These are phyloP conservation scores for Astragalus glycyphyllos DNA, from an alignment of 306 rosid species.

Conservation along the genomic window DNA sequence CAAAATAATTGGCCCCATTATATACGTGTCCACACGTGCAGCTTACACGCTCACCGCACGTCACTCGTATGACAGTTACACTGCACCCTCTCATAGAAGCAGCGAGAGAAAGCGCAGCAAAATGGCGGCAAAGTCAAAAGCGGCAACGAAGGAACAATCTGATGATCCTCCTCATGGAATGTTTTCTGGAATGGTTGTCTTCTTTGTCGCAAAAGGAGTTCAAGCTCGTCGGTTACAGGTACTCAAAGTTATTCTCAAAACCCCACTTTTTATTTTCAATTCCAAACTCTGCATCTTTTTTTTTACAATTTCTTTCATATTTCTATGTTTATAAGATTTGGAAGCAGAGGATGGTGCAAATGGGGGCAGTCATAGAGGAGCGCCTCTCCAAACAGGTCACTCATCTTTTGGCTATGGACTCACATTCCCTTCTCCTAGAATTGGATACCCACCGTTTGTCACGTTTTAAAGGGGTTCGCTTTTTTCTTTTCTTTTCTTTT, in stretches of 20 bases:
- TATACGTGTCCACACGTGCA: too few relatives aligned
- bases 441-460: conserved; percentile 58
- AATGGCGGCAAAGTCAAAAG: conserved; percentile 81
- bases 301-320: not conserved
- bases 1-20: too few relatives aligned
- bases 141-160: conserved; percentile 44
- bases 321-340: conserved; percentile 62
- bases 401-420: conserved; percentile 69
- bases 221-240: conserved; percentile 87
- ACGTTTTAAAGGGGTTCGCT: conserved; percentile 76
- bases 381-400: conserved; percentile 65
- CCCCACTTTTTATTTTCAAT: conserved; percentile 22
- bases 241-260: conserved; percentile 9
- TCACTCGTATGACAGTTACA: too few relatives aligned
- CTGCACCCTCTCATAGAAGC: not conserved
- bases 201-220: conserved; percentile 68
- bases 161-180: conserved; percentile 62
- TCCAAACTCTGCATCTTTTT: conserved; percentile 23
- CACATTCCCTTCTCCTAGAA: conserved; percentile 58
- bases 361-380: conserved; percentile 76
- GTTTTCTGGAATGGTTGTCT: conserved; percentile 70
- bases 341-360: conserved; percentile 82
- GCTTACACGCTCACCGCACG: too few relatives aligned
- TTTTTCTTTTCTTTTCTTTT: conserved; percentile 45
- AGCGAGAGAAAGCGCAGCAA: not conserved